Conservation (phyloP, 1,139 yeast genomes). For the Geotrichum reessii region DNA sequence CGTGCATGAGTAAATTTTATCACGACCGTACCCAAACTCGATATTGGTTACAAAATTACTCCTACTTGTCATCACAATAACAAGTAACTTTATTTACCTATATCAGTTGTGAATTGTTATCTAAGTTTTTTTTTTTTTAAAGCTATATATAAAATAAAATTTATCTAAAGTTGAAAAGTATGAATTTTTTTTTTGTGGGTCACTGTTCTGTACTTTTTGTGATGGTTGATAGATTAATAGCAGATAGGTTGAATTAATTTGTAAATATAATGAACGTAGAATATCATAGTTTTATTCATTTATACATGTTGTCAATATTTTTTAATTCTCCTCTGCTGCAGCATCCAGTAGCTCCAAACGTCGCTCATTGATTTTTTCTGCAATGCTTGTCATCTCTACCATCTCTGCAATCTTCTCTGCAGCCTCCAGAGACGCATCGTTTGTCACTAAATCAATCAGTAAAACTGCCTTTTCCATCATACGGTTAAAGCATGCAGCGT, state of each 20-base stretch:
- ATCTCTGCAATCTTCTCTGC: constrained; percentile 65
- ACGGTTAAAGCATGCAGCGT: constrained; percentile 67
- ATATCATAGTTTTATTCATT: no score
- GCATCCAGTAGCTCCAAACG: background rate
- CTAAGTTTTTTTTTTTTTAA: no score
- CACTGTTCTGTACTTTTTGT: background rate
- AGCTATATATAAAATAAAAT: no score
- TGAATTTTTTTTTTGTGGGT: no score
- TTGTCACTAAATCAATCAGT: constrained; percentile 61
- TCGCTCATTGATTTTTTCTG: background rate
- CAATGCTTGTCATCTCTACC: background rate
- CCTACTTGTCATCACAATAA: background rate
- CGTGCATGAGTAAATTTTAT: background rate
- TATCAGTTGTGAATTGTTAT: no score
- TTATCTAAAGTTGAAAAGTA: no score
- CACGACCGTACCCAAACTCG: background rate
- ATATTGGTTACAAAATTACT: background rate
- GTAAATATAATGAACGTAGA: no score
- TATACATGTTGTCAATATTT: background rate
- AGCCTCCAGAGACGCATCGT: constrained; percentile 74
- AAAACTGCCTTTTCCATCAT: constrained; percentile 63
- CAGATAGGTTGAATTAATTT: background rate
- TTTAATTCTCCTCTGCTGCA: background rate
- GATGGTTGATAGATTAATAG: background rate
- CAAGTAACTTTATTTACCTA: no score